phyloP scores from a whole-genome alignment of 2,329 filamentous ascomycete genomes.

The Leptographium radiaticola region DNA sequence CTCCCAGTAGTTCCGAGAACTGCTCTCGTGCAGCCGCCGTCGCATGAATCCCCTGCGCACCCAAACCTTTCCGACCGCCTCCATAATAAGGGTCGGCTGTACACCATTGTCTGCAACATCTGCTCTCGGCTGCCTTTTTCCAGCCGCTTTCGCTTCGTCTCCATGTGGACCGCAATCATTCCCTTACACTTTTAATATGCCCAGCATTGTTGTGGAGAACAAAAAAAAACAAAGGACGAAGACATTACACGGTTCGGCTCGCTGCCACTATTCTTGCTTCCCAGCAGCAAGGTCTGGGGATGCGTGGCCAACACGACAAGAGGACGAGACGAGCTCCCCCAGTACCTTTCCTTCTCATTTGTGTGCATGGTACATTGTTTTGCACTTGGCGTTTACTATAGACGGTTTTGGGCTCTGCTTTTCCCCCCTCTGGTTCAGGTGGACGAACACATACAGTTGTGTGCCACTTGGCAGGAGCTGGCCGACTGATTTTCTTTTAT shows the following conservation, averaged over 20 bases:
- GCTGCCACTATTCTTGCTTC: slow-evolving; percentile 14
- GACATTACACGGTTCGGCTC: slow-evolving; percentile 16
- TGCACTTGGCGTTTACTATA: slow-evolving; percentile 8
- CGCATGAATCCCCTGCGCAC: neutral
- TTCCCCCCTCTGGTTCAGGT: neutral
- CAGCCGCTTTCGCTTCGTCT: neutral
- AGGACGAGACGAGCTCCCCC: neutral
- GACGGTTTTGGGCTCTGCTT: slow-evolving; percentile 7
- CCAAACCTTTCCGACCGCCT: neutral
- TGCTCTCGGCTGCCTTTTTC: neutral
- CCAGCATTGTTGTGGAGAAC: slow-evolving; percentile 9
- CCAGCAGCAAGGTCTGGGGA: slow-evolving; percentile 13
- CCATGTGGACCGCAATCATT: neutral
- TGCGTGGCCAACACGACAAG: neutral
- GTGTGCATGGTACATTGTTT: slow-evolving; percentile 3
- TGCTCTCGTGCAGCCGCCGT: neutral
- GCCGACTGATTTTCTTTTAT: neutral
- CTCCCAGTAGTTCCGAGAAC: neutral
- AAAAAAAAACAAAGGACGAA: slow-evolving; percentile 2
- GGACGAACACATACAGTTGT: too few species aligned
- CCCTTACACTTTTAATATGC: slow-evolving; percentile 20
- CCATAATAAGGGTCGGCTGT: neutral
- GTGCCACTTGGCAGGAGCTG: neutral
- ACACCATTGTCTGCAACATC: neutral
- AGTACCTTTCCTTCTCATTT: neutral